Conservation (phyloP, 768 basidiomycete genomes). For the Aureoboletus auriporus region DNA sequence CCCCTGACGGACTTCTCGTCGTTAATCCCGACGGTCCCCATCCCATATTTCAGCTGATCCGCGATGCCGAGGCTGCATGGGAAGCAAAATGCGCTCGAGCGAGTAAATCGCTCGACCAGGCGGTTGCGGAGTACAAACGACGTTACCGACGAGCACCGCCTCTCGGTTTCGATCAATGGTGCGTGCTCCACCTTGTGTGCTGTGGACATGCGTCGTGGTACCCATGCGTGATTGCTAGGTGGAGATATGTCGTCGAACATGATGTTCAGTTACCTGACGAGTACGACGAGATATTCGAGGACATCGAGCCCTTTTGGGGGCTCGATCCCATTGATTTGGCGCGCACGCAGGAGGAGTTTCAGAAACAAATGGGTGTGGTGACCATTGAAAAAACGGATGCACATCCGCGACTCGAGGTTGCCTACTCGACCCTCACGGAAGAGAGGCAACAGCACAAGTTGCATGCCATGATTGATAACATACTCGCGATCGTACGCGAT, state of each 20-base stretch:
- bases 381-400: conserved; percentile 24
- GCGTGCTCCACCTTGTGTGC: neutral
- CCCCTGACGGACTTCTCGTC: conserved; percentile 28
- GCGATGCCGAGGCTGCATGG: conserved; percentile 36
- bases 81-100: conserved; percentile 28
- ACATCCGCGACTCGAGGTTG: conserved; percentile 8
- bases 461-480: neutral
- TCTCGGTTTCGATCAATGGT: conserved; percentile 43
- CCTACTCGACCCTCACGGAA: conserved; percentile 9
- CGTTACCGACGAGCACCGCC: conserved; percentile 36
- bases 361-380: conserved; percentile 10
- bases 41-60: conserved; percentile 41
- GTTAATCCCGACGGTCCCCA: conserved; percentile 36
- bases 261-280: conserved; percentile 41
- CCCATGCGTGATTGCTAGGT: conserved; percentile 22
- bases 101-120: conserved; percentile 35
- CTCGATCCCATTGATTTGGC: conserved; percentile 29
- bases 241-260: conserved; percentile 38
- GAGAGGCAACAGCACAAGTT: neutral
- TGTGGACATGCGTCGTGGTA: no score
- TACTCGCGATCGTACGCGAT: conserved; percentile 23
- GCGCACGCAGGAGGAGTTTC: conserved; percentile 15
- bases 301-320: conserved; percentile 36
- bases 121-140: conserved; percentile 36
- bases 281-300: conserved; percentile 41